Base-by-base conservation (phyloP, 2,329 filamentous ascomycete species). In the Nannizzia gypsea region DNA sequence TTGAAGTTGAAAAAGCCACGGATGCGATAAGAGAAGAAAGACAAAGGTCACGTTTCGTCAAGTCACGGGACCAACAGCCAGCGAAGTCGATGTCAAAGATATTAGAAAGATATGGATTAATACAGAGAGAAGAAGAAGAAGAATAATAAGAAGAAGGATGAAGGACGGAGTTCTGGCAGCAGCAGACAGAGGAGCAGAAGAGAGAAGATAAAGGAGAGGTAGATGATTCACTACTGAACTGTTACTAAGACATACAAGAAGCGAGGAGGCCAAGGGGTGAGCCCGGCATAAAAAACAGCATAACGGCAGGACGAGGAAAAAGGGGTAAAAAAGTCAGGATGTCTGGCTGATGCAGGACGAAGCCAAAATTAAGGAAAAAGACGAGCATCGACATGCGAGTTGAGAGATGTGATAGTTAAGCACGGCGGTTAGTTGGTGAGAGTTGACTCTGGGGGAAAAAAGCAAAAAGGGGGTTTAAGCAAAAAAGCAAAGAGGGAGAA, bases 1-100 rank as follows among this genome's bases (percentile, higher is more conserved):
- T 42, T 17, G n/a, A 56, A 28, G 28, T n/a, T n/a, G 52, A 56
- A 38, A 56, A 56, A 28, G 34, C 26, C 34, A 56, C 52, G 52
- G 31, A 56, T 34, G 34, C 34, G 26, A 34, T 38, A 56, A 56
- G 31, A 36, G 31, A n/a, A n/a, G n/a, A n/a, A n/a, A n/a, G n/a
- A n/a, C 13, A 36, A 36, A 36, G 52, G 34, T 34, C 26, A 56
- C 26, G 52, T 34, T 34, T 22, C n/a, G 52, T 17, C 13, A 40
- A 22, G 48, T 56, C 13, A 40, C 17, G 50, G 38, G 38, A 42
- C n/a, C 11, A 6, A 15, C 13, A n/a, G 11, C n/a, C 31, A 36
- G 13, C 1, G 2, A 13, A 40, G 11, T 15, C 4, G 11, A 40
- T 40, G 15, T 34, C 11, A 34, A 34, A 11, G 11, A 34, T 5